These are phyloP conservation scores for Neoboletus subvelutipes DNA, from an alignment of 768 basidiomycete species.

Conservation along the genomic window DNA sequence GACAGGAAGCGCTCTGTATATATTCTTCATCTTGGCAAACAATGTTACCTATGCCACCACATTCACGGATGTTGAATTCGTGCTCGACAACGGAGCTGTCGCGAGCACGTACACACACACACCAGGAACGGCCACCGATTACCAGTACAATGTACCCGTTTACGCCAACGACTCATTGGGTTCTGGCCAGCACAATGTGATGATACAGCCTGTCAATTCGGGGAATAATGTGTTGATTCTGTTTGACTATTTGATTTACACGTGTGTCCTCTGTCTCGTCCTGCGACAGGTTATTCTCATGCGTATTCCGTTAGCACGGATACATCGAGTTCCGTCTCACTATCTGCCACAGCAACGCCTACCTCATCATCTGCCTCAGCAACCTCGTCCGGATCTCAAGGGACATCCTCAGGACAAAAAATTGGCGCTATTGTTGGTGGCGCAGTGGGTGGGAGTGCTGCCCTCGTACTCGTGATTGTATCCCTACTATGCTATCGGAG, in stretches of 20 bases:
- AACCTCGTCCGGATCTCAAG: neutral
- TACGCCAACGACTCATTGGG: neutral
- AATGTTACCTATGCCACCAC: neutral
- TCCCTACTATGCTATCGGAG: constrained; percentile 9
- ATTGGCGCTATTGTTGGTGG: constrained; percentile 9
- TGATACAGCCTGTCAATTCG: constrained; percentile 3
- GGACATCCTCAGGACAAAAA: neutral
- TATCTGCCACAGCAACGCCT: neutral
- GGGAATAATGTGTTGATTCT: neutral
- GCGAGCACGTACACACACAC: constrained; percentile 1
- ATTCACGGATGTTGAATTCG: constrained; percentile 5
- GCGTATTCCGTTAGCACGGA: constrained; percentile 1
- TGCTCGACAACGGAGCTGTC: neutral
- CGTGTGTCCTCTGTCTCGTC: neutral
- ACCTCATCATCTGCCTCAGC: neutral
- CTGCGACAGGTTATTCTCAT: neutral
- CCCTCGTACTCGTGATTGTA: neutral
- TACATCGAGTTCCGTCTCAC: neutral
- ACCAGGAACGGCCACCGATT: neutral
- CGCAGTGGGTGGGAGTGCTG: neutral
- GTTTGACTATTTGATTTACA: constrained; percentile 20
- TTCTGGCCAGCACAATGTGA: constrained; percentile 8
- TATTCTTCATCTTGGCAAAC: constrained; percentile 22
- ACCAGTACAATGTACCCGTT: constrained; percentile 16
- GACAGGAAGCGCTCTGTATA: constrained; percentile 16